Base-by-base conservation (phyloP, 352 stramenopile species). In the Stephanocyclus meneghinianus region DNA sequence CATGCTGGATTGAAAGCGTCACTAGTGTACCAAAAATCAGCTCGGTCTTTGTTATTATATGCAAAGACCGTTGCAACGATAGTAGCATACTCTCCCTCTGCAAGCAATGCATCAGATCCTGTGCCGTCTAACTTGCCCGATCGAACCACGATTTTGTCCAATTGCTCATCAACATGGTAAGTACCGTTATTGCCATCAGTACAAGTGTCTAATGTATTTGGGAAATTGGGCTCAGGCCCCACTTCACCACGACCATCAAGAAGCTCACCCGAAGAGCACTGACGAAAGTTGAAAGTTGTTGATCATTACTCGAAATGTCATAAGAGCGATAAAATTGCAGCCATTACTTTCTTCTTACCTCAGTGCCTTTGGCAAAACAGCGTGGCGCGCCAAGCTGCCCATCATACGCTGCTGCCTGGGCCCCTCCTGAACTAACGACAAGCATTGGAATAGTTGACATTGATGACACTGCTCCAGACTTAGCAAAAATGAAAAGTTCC, bases 11-110 rank as follows among this genome's bases (percentile, higher is more conserved):
- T 72, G 13, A 21, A 50, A 9, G 59, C 21, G 11, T 71, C 70
- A 56, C 9, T 48, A 16, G 57, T 56, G 32, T 70, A 57, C 18
- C 35, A 77, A 37, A 77, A 77, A 59, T 71, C 70, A 32, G 70
- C 70, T 32, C 30, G 16, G 21, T 77, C 70, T n/a, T 44, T 48
- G 21, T 1, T 60, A 26, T 30, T 40, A 10, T 29, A 71, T 42
- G 70, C 70, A 61, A 45, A 77, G 9, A 71, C 70, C n/a, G 70
- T 77, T 35, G 57, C 70, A 55, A 2, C 2, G 1, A 62, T 44
- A 7, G 26, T 18, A 4, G 42, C 18, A 16, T 6, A 44, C 26
- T 32, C 57, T 11, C 57, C 57, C 6, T 50, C 57, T 29, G 37
- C 2, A 30, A 65, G 48, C 4, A 15, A 11, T 16, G 45, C 18